Base-by-base conservation (phyloP, 106 monocot species). In the Dendrobium huoshanense region DNA sequence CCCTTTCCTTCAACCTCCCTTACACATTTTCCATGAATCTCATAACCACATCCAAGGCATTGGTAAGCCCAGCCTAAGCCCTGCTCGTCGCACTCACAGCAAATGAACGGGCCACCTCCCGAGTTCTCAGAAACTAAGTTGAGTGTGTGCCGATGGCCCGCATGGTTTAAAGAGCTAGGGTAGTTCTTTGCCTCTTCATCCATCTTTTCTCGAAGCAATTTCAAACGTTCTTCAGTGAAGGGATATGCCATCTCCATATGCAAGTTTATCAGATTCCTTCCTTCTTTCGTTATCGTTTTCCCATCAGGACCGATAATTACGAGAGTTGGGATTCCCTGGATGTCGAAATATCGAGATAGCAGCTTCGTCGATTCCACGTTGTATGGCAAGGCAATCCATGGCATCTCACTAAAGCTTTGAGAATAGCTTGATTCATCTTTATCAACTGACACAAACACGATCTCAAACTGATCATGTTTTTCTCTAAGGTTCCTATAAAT, bases 11-110 rank as follows among this genome's bases (percentile, higher is more conserved):
- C 77, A 3, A 40, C 48, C 68, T 79, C 67, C 7, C 47, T 56
- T 4, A 77, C 67, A 72, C 90, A 90, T 76, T 82, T 87, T 20
- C 79, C 85, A 79, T 90, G 90, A 56, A 90, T 80, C 85, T 90
- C 90, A 56, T 87, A 90, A 1, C 90, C 90, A 40, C 90, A 90
- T 20, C 75, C 82, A 3, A 87, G 83, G 77, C 90, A 90, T 54
- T 85, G 90, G 54, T 90, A 90, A 24, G 87, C 90, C 90, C 90
- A 90, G 6, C 90, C 87, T 18, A 79, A 74, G 4, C 90, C 90
- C 70, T 90, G 90, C 85, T 85, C 90, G 2, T 90, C 85, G 42
- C 90, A 90, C 65, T 85, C 90, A 45, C 90, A 90, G 77, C 90
- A 90, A 20, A 90, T 85, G 42, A 51, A 90, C 65, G 87, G 85